A percentile compares a stretch with the other conserved stretches of the same genome.
These are phyloP conservation scores for Neofusicoccum umdonicola DNA, from an alignment of 2,329 filamentous ascomycete genomes.

Conservation along the genomic window DNA sequence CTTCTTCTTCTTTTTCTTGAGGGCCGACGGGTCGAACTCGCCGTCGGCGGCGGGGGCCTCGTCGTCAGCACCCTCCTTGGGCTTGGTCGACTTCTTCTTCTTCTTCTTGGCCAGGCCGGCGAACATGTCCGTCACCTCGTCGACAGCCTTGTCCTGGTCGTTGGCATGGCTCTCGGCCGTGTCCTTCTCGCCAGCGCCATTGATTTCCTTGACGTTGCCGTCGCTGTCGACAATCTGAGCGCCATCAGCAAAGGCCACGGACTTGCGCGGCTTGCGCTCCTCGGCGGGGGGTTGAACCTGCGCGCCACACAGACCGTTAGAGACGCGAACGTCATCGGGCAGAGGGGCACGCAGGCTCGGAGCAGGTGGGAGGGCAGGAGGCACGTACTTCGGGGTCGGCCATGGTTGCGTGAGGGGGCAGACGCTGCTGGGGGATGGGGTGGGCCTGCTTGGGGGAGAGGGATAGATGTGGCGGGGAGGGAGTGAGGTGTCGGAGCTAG, in stretches of 20 bases:
- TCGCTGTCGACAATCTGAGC: slow-evolving; percentile 85
- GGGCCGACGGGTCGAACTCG: slow-evolving; percentile 62
- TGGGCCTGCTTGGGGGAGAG: background rate
- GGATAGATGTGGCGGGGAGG: slow-evolving; percentile 4
- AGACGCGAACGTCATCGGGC: slow-evolving; percentile 15
- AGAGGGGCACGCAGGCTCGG: slow-evolving; percentile 9
- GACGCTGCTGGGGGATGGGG: background rate
- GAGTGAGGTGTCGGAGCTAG: slow-evolving; percentile 10
- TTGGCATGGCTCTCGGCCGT: slow-evolving; percentile 72
- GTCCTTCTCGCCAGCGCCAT: slow-evolving; percentile 73
- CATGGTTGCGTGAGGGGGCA: slow-evolving; percentile 49
- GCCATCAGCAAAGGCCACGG: slow-evolving; percentile 88
- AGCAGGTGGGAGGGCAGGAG: background rate
- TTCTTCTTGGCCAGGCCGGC: slow-evolving; percentile 73
- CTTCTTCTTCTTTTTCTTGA: slow-evolving; percentile 90
- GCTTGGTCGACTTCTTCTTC: slow-evolving; percentile 62
- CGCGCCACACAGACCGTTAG: slow-evolving; percentile 3
- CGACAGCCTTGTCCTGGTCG: slow-evolving; percentile 55
- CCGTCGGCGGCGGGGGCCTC: slow-evolving; percentile 54
- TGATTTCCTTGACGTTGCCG: slow-evolving; percentile 76
- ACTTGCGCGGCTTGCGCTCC: slow-evolving; percentile 79
- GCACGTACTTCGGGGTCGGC: slow-evolving; percentile 38
- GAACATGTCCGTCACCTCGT: slow-evolving; percentile 62
- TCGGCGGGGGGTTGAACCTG: slow-evolving; percentile 32
- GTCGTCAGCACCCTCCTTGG: slow-evolving; percentile 55